Percentiles rank a stretch among this genome's conserved stretches.
These are phyloP conservation scores for Gossypium rotundifolium DNA, from an alignment of 345 rosid genomes.

Conservation along the genomic window DNA sequence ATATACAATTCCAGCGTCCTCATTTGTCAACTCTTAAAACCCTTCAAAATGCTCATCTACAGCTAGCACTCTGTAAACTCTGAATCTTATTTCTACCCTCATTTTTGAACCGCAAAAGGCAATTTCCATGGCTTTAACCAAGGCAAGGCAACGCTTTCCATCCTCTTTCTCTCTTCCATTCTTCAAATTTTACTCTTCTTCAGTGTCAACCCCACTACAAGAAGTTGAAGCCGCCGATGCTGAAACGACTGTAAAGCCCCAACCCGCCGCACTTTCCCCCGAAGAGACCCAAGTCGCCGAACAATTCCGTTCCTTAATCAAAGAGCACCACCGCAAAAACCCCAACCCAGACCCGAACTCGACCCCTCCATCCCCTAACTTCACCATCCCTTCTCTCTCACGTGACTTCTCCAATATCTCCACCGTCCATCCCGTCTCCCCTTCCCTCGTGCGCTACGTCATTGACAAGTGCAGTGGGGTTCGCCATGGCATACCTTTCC, in stretches of 20 bases:
- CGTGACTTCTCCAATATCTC: slow-evolving; percentile 48
- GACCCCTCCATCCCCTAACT: slow-evolving; percentile 32
- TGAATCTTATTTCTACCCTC: neutral
- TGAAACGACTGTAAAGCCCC: slow-evolving; percentile 11
- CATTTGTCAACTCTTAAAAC: neutral
- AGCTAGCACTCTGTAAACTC: neutral
- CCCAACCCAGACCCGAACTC: slow-evolving; percentile 31
- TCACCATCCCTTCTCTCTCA: slow-evolving; percentile 59
- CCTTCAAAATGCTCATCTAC: neutral
- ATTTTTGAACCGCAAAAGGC: neutral
- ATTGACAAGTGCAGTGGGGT: slow-evolving; percentile 55
- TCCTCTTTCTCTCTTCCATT: slow-evolving; percentile 12
- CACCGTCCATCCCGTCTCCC: slow-evolving; percentile 33
- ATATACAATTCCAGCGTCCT: neutral
- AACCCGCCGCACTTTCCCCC: slow-evolving; percentile 28
- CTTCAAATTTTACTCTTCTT: slow-evolving; percentile 19
- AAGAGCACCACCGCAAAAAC: slow-evolving; percentile 75
- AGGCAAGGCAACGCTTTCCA: slow-evolving; percentile 21
- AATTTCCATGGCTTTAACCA: slow-evolving; percentile 30
- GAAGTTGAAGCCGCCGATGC: slow-evolving; percentile 16
- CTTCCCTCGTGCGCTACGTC: slow-evolving; percentile 44
- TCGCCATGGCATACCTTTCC: slow-evolving; percentile 81
- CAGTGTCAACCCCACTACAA: slow-evolving; percentile 16
- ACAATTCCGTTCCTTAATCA: slow-evolving; percentile 56
- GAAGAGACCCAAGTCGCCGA: slow-evolving; percentile 49